phyloP scores from a whole-genome alignment of 192 early-diverging fungal species.

The Podila minutissima region DNA sequence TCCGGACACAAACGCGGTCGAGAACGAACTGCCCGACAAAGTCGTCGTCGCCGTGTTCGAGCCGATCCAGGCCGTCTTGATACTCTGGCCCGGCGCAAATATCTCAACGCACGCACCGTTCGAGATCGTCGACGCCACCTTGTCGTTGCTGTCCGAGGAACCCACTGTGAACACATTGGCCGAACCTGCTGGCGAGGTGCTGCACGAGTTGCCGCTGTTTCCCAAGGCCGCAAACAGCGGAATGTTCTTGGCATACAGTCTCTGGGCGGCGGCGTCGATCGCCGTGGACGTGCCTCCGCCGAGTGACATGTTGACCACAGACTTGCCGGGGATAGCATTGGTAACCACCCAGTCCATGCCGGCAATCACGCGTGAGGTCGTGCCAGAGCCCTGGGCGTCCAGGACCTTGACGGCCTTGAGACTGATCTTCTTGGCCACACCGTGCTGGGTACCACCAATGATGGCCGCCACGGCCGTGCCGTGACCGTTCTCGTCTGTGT shows the following conservation, averaged over 20 bases:
- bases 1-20: slow-evolving; percentile 64
- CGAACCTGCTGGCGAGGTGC: slow-evolving; percentile 56
- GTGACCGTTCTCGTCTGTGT: slow-evolving; percentile 60
- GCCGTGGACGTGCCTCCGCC: slow-evolving; percentile 60
- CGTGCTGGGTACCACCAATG: slow-evolving; percentile 62
- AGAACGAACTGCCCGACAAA: slow-evolving; percentile 68
- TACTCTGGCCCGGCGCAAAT: slow-evolving; percentile 66
- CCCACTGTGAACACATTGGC: slow-evolving; percentile 56
- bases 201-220: slow-evolving; percentile 69
- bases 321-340: slow-evolving; percentile 17
- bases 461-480: slow-evolving; percentile 68
- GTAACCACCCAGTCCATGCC: slow-evolving; percentile 58
- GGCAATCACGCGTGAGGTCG: slow-evolving; percentile 58
- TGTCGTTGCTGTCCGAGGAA: slow-evolving; percentile 52
- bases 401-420: slow-evolving; percentile 70
- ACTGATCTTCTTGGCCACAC: slow-evolving; percentile 71
- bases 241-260: slow-evolving; percentile 48
- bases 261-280: slow-evolving; percentile 53
- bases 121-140: slow-evolving; percentile 55
- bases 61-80: slow-evolving; percentile 54
- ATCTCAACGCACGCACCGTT: slow-evolving; percentile 67
- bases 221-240: slow-evolving; percentile 66
- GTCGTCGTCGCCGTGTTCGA: slow-evolving; percentile 23
- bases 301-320: slow-evolving; percentile 68
- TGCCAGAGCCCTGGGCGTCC: slow-evolving; percentile 59